Conservation (phyloP, 495 filamentous ascomycete genomes). For the Apodospora peruviana region DNA sequence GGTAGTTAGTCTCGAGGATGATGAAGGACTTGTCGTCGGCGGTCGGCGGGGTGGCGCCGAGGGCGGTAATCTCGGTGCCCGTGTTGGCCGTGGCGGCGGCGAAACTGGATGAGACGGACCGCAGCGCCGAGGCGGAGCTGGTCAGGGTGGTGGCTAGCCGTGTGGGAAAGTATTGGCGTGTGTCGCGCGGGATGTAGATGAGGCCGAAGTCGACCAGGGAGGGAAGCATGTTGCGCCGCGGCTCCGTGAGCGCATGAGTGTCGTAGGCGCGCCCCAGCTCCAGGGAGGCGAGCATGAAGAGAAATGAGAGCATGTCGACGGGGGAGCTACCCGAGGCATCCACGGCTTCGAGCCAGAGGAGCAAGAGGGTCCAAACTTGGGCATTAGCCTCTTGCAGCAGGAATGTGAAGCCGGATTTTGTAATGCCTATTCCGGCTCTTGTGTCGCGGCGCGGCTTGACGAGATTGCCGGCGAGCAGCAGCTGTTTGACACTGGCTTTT, state of each 20-base stretch:
- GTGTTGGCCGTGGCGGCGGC: conserved; percentile 43
- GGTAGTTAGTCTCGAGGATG: conserved; percentile 98
- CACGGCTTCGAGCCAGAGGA: conserved; percentile 86
- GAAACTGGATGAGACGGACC: conserved; percentile 54
- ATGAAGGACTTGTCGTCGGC: conserved; percentile 64
- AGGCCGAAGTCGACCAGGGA: conserved; percentile 85
- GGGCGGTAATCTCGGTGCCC: conserved; percentile 33
- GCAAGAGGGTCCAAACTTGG: conserved; percentile 91
- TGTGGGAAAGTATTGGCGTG: conserved; percentile 82
- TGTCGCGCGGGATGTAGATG: conserved; percentile 57
- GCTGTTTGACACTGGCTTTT: conserved; percentile 72
- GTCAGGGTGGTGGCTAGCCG: conserved; percentile 92
- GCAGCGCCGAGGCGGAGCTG: conserved; percentile 65
- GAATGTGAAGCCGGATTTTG: conserved; percentile 88
- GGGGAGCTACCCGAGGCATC: conserved; percentile 48
- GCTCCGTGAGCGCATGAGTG: conserved; percentile 68
- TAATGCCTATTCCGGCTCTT: conserved; percentile 60
- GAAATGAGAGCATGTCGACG: conserved; percentile 91
- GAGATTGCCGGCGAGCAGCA: conserved; percentile 73
- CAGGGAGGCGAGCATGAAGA: conserved; percentile 91
- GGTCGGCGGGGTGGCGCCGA: conserved; percentile 14
- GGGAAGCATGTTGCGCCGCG: conserved; percentile 79
- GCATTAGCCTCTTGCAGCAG: conserved; percentile 91
- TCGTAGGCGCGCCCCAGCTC: conserved; percentile 88
- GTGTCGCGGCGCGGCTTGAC: conserved; percentile 58